Conservation (phyloP, 2,329 filamentous ascomycete genomes). For the Cephalotrichum gorgonifer region DNA sequence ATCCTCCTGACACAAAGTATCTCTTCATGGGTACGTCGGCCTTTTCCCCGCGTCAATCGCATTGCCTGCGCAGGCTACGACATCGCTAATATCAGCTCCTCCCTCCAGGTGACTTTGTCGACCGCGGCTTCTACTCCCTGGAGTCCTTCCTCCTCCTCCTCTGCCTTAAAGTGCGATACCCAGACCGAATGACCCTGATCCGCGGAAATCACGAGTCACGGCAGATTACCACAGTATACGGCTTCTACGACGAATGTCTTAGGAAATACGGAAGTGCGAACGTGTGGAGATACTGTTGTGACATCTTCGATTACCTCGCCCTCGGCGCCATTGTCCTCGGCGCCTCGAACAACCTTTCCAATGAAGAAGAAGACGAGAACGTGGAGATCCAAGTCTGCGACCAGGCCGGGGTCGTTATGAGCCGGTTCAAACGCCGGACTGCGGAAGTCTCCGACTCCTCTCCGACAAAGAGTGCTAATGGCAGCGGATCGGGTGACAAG, state of each 20-base stretch:
- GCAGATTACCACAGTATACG: slow-evolving; percentile 95
- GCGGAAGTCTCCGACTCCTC: slow-evolving; percentile 11
- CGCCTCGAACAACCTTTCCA: slow-evolving; percentile 52
- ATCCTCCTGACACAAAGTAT: slow-evolving; percentile 92
- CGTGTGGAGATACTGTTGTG: slow-evolving; percentile 94
- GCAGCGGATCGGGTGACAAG: slow-evolving; percentile 16
- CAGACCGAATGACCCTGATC: slow-evolving; percentile 92
- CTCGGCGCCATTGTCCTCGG: slow-evolving; percentile 86
- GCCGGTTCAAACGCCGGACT: slow-evolving; percentile 49
- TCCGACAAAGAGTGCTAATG: slow-evolving; percentile 15
- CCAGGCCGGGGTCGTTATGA: slow-evolving; percentile 68
- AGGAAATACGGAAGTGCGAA: slow-evolving; percentile 95
- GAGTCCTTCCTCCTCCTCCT: slow-evolving; percentile 93
- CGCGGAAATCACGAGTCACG: slow-evolving; percentile 92
- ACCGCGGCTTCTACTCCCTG: slow-evolving; percentile 94
- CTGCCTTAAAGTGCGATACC: slow-evolving; percentile 93
- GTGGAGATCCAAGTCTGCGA: slow-evolving; percentile 92
- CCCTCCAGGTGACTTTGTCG: slow-evolving; percentile 83
- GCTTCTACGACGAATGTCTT: slow-evolving; percentile 95
- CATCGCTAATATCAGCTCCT: slow-evolving; percentile 3
- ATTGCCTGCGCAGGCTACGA: neutral
- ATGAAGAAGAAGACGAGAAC: slow-evolving; percentile 51
- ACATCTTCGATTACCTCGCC: slow-evolving; percentile 94
- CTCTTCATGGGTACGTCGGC: slow-evolving; percentile 82
- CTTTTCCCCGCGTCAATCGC: slow-evolving; percentile 6